A percentile compares a stretch with the other conserved stretches of the same genome.
Conservation (phyloP, 1,284 basidiomycete species). For the Cystobasidium pallidum region DNA sequence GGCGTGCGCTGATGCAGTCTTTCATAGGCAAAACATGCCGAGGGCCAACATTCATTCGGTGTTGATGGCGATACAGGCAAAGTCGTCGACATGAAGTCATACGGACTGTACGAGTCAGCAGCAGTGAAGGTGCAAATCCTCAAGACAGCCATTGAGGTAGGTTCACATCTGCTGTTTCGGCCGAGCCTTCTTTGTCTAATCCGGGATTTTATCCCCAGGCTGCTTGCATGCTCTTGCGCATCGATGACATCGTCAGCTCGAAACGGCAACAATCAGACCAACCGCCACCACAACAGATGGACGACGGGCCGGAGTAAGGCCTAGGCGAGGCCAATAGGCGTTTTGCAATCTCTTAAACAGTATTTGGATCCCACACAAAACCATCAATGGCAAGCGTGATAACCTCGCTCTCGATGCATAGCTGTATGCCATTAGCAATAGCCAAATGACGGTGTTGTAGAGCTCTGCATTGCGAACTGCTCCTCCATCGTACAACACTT, state of each 20-base stretch:
- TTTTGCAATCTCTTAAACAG: neutral
- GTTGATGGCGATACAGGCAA: conserved; percentile 95
- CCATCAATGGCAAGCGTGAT: conserved; percentile 11
- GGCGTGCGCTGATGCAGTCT: conserved; percentile 1
- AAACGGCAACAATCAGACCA: conserved; percentile 43
- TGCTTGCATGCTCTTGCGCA: conserved; percentile 85
- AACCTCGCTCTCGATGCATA: conserved; percentile 1
- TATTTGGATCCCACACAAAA: neutral
- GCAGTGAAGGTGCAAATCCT: conserved; percentile 97
- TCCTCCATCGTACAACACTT: conserved; percentile 5
- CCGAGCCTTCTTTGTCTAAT: no score
- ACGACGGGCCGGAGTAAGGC: conserved; percentile 41
- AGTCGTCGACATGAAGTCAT: conserved; percentile 91
- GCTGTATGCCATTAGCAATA: no score
- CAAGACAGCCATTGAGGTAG: conserved; percentile 88
- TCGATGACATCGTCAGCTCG: conserved; percentile 82
- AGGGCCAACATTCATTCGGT: conserved; percentile 86
- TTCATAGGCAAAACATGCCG: conserved; percentile 85
- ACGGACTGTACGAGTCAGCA: conserved; percentile 91
- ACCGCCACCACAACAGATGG: conserved; percentile 26
- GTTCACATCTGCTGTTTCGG: no score
- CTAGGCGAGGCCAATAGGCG: neutral
- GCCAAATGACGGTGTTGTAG: no score
- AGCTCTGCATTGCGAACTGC: neutral
- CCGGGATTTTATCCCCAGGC: no score